Percentiles rank a stretch among this genome's conserved stretches.
Evolutionary conservation across 1,284 basidiomycete species (phyloP).

Genomic region (Salmacisia buchloeana): DNA sequence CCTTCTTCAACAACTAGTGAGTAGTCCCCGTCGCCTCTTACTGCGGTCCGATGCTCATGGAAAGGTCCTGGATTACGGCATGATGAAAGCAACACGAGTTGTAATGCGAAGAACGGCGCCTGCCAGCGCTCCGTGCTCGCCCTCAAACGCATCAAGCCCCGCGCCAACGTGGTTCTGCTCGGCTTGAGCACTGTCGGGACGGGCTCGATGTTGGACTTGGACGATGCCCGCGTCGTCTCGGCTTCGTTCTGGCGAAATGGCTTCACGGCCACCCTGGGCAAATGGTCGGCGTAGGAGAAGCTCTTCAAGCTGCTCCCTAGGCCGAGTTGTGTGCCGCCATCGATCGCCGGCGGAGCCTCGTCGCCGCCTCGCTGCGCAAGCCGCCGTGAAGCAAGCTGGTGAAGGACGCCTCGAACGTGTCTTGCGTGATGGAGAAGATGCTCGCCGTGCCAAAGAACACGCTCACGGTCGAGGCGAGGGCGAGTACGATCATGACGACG

Average conservation of each 20-base stretch:
- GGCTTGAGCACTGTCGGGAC: conserved; percentile 34
- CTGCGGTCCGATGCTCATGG: background rate
- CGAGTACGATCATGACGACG: too few relatives aligned
- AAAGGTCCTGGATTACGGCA: background rate
- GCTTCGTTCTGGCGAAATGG: background rate
- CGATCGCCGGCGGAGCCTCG: too few relatives aligned
- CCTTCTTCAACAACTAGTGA: conserved; percentile 37
- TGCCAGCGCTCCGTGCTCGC: conserved; percentile 34
- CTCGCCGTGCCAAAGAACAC: too few relatives aligned
- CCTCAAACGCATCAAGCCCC: conserved; percentile 17
- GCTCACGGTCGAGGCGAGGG: too few relatives aligned
- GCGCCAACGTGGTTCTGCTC: conserved; percentile 23
- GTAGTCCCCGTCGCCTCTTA: background rate
- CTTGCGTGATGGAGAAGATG: too few relatives aligned
- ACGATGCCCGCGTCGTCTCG: conserved; percentile 1
- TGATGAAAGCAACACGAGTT: background rate
- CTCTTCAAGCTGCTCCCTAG: too few relatives aligned
- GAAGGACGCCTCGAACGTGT: too few relatives aligned
- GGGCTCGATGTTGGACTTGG: conserved; percentile 26
- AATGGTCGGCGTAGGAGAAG: too few relatives aligned
- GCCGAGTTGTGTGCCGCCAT: too few relatives aligned
- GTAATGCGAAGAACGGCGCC: conserved; percentile 18
- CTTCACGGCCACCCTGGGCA: background rate
- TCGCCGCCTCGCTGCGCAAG: too few relatives aligned
- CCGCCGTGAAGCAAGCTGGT: too few relatives aligned